These are phyloP conservation scores for Phytophthora foliorum DNA, from an alignment of 352 stramenopile genomes.

Conservation along the genomic window DNA sequence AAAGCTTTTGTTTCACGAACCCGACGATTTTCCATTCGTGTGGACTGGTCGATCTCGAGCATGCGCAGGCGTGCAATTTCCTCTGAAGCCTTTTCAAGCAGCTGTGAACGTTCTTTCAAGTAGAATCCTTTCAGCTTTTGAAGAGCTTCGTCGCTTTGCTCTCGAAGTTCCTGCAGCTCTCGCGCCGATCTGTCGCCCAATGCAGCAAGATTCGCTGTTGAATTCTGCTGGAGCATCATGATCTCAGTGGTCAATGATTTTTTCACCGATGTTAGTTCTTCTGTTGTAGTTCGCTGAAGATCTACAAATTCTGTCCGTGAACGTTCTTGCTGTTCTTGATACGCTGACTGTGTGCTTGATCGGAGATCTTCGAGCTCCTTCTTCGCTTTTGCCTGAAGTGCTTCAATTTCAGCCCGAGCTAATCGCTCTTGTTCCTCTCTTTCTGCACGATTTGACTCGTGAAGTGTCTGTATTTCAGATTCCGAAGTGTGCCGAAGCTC, in stretches of 20 bases:
- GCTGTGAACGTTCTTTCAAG: conserved; percentile 23
- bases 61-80: conserved; percentile 39
- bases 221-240: conserved; percentile 29
- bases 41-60: conserved; percentile 44
- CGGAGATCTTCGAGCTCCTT: conserved; percentile 39
- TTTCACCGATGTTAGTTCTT: conserved; percentile 24
- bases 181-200: conserved; percentile 31
- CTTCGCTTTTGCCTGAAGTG: conserved; percentile 30
- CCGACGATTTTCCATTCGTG: conserved; percentile 30
- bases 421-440: conserved; percentile 24
- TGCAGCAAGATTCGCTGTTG: conserved; percentile 31
- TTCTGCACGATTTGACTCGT: conserved; percentile 29
- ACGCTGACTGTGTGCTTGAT: conserved; percentile 20
- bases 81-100: conserved; percentile 33
- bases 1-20: conserved; percentile 36
- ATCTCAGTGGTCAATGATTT: conserved; percentile 34
- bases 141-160: conserved; percentile 38
- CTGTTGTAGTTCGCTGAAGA: conserved; percentile 30
- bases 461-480: conserved; percentile 31
- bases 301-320: conserved; percentile 33
- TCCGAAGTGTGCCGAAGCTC: conserved; percentile 42
- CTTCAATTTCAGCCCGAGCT: conserved; percentile 36
- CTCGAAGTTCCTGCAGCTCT: conserved; percentile 38
- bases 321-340: conserved; percentile 31
- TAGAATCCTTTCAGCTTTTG: conserved; percentile 28